phyloP scores from a whole-genome alignment of 164 flowering plant species.

The Berberis thunbergii region DNA sequence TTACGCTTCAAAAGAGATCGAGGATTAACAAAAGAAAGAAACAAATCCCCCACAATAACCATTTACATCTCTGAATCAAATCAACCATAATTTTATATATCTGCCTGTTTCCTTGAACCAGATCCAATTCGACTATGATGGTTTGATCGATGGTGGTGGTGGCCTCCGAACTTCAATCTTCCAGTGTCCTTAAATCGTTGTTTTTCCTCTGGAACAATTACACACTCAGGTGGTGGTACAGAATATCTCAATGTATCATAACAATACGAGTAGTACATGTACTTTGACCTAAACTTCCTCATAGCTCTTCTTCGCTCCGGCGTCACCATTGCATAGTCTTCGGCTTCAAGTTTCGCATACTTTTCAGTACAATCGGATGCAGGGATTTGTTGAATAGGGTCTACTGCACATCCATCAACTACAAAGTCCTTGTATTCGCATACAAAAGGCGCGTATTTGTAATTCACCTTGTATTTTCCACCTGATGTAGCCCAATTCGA shows the following conservation, averaged over 20 bases:
- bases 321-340: constrained; percentile 36
- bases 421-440: constrained; percentile 57
- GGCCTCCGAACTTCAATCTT: constrained; percentile 45
- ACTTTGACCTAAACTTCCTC: constrained; percentile 49
- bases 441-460: constrained; percentile 66
- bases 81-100: constrained; percentile 5
- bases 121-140: constrained; percentile 13
- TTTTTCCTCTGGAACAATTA: constrained; percentile 40
- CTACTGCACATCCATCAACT: constrained; percentile 57
- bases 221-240: constrained; percentile 73
- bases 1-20: no score
- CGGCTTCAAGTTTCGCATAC: constrained; percentile 15
- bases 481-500: constrained; percentile 90
- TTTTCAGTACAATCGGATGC: constrained; percentile 18
- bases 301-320: constrained; percentile 37
- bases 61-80: neutral
- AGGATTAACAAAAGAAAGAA: neutral
- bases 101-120: neutral
- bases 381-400: constrained; percentile 43
- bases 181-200: constrained; percentile 60
- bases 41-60: neutral
- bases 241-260: constrained; percentile 71
- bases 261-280: constrained; percentile 85
- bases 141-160: constrained; percentile 25
- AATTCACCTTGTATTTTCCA: constrained; percentile 64